Evolutionary conservation across 2,329 filamentous ascomycete genomes (phyloP), one percentile per base, ranked within the genome.

Genomic region (Sclerotinia borealis): DNA sequence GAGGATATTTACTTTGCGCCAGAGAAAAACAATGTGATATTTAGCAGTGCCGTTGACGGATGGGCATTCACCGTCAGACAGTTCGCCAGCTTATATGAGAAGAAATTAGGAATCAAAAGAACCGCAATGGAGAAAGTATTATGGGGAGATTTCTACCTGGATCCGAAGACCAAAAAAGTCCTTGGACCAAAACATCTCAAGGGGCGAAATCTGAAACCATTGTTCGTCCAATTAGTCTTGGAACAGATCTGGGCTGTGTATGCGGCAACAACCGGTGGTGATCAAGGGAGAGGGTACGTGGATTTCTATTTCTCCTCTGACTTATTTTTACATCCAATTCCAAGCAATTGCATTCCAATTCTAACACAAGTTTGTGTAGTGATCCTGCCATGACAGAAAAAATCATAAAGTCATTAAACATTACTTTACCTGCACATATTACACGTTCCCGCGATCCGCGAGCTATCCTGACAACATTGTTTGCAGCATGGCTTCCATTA

Each of bases 21-120:
- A 0, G 95, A 99, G 74, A 96, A 93, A 77, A 97, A 97, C 76
- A 99, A 99, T 73, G 95, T 99, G 75, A 98, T 99, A 68, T 99
- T 99, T 76, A 92, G 92, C 79, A 98, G 93, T 75, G 95, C 95
- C 65, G 89, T 96, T 63, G 95, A 99, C 74, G 95, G 95, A n/a
- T 99, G 95, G 95, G 95, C 95, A 3, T 99, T 99, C 72, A 99
- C 95, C 0, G 88, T 96, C 56, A 86, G 92, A 58, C 95, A 99
- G 72, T 99, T 99, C 74, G 93, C 95, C 22, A 85, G 85, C 43
- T 79, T 98, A 34, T 99, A 98, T 73, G 93, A 98, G 77, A 96
- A 93, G 80, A 99, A 99, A 76, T 83, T 99, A 8, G 93, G 95
- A 17, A 96, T 98, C 76, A 98, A 96, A 77, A 85, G 93, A 52